These are phyloP conservation scores for Pseudocercospora vitis DNA, from an alignment of 2,329 filamentous ascomycete species.

Conservation along the genomic window DNA sequence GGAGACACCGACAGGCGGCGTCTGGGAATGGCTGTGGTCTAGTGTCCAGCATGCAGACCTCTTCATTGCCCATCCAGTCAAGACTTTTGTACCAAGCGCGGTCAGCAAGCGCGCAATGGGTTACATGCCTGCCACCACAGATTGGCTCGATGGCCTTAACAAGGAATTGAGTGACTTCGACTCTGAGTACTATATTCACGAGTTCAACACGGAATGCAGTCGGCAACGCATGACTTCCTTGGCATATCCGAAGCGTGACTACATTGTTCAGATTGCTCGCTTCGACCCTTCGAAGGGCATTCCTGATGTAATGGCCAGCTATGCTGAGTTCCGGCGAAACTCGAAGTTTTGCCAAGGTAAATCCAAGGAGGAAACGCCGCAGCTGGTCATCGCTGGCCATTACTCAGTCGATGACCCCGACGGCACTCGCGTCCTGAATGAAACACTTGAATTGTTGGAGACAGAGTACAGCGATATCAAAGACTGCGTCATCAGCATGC, in stretches of 20 bases:
- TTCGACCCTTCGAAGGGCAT: conserved; percentile 86
- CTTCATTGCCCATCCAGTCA: conserved; percentile 80
- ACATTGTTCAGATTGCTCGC: conserved; percentile 76
- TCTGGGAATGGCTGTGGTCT: conserved; percentile 74
- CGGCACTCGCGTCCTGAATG: conserved; percentile 68
- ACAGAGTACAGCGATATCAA: conserved; percentile 57
- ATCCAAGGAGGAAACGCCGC: conserved; percentile 57
- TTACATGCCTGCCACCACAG: conserved; percentile 77
- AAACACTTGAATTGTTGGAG: conserved; percentile 68
- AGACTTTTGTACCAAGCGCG: conserved; percentile 68
- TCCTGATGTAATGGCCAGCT: conserved; percentile 72
- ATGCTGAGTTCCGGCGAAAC: conserved; percentile 66
- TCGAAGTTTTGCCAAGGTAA: conserved; percentile 55
- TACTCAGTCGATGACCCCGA: conserved; percentile 81
- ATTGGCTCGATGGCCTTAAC: conserved; percentile 82
- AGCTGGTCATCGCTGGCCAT: conserved; percentile 76
- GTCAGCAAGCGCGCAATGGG: conserved; percentile 67
- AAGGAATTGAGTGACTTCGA: conserved; percentile 72
- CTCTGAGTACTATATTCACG: conserved; percentile 68
- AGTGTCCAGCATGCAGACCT: conserved; percentile 70
- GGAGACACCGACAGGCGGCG: conserved; percentile 67
- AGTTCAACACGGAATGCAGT: conserved; percentile 66
- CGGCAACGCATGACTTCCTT: conserved; percentile 61
- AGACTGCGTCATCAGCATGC: conserved; percentile 70
- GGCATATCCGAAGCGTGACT: conserved; percentile 62